phyloP scores from a whole-genome alignment of 2,329 filamentous ascomycete species.

The Cytospora schulzeri region DNA sequence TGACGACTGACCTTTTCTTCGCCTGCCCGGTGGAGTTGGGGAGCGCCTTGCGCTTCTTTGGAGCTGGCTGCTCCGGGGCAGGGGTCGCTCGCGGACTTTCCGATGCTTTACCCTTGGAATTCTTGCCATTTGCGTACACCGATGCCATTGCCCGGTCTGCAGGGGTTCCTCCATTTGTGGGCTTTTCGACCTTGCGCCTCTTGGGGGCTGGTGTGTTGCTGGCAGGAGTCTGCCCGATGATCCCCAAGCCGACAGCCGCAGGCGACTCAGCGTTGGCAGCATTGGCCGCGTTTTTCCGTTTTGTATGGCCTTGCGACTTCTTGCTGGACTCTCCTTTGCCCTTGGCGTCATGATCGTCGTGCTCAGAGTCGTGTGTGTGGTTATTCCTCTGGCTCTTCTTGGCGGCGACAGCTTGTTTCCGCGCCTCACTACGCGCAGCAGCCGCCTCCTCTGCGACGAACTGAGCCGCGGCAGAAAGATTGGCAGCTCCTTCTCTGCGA shows the following conservation, averaged over 20 bases:
- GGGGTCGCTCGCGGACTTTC: conserved; percentile 72
- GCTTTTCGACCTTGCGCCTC: conserved; percentile 81
- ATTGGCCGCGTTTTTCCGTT: conserved; percentile 61
- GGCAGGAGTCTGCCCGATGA: conserved; percentile 55
- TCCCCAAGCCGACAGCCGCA: conserved; percentile 61
- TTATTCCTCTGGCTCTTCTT: conserved; percentile 69
- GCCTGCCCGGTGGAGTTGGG: conserved; percentile 67
- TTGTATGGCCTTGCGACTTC: conserved; percentile 61
- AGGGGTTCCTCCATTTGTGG: conserved; percentile 51
- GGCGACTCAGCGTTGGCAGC: conserved; percentile 30
- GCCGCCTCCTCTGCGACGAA: conserved; percentile 82
- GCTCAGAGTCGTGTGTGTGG: conserved; percentile 75
- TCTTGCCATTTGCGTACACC: conserved; percentile 49
- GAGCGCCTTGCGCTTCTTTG: conserved; percentile 72
- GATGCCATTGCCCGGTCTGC: conserved; percentile 72
- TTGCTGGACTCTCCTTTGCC: conserved; percentile 56
- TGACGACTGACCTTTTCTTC: conserved; percentile 72
- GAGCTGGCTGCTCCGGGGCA: conserved; percentile 56
- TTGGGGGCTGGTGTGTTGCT: conserved; percentile 64
- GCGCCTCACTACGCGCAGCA: conserved; percentile 78
- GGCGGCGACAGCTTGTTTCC: conserved; percentile 78
- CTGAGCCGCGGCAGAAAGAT: conserved; percentile 75
- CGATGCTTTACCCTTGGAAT: conserved; percentile 57
- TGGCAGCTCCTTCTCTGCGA: conserved; percentile 75
- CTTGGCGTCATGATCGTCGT: conserved; percentile 66